phyloP scores from a whole-genome alignment of 2,329 filamentous ascomycete genomes.

The Aureobasidium lini region DNA sequence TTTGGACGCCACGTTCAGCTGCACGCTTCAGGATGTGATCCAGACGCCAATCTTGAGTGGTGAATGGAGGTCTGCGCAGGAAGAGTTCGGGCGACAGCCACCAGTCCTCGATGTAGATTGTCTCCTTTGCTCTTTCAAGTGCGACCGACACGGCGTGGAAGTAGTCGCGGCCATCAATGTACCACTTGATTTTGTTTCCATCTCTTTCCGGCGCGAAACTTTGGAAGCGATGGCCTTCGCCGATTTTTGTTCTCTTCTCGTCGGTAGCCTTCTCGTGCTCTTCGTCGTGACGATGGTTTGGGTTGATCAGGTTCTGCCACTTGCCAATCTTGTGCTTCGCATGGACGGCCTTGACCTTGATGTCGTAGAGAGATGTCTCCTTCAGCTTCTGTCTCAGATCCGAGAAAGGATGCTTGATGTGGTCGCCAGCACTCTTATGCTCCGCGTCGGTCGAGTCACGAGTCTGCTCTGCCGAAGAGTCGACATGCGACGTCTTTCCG shows the following conservation, averaged over 20 bases:
- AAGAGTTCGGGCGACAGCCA: conserved; percentile 90
- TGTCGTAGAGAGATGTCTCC: conserved; percentile 39
- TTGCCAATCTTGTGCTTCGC: conserved; percentile 58
- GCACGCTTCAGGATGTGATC: conserved; percentile 81
- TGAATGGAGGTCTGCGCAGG: conserved; percentile 72
- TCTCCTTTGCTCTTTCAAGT: conserved; percentile 81
- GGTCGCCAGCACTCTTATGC: conserved; percentile 14
- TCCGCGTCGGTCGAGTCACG: not conserved
- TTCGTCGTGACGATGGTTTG: conserved; percentile 88
- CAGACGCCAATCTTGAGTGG: conserved; percentile 76
- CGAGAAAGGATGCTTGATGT: conserved; percentile 20
- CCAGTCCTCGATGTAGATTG: conserved; percentile 95
- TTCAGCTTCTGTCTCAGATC: conserved; percentile 38
- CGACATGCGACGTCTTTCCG: conserved; percentile 11
- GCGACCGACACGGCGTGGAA: conserved; percentile 87
- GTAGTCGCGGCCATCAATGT: conserved; percentile 91
- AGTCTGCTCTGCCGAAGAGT: not conserved
- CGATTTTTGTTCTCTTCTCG: conserved; percentile 64
- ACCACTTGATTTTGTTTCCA: conserved; percentile 89
- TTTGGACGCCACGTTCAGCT: conserved; percentile 88
- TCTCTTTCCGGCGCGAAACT: conserved; percentile 85
- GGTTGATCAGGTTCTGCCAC: conserved; percentile 64
- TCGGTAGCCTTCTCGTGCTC: conserved; percentile 81
- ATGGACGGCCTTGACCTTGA: conserved; percentile 48
- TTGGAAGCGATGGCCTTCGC: conserved; percentile 71